Evolutionary conservation across 305 asterid species (phyloP).

Genomic region (Solanum chacoense): DNA sequence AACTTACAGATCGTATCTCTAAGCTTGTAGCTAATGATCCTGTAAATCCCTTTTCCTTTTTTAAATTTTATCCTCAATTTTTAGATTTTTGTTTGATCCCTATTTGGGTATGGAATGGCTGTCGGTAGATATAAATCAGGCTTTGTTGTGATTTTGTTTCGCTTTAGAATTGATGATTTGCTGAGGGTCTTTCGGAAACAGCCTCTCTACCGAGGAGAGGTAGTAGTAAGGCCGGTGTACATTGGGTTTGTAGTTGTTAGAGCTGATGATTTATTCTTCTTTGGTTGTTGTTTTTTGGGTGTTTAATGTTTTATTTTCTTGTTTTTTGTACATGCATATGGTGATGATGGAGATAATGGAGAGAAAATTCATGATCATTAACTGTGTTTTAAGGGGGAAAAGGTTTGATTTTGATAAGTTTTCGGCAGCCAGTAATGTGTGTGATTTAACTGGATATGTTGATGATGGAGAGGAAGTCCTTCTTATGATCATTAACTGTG

Average conservation of each 20-base stretch:
- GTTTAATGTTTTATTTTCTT: neutral
- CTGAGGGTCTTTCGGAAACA: neutral
- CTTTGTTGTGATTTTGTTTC: neutral
- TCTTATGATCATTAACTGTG: neutral
- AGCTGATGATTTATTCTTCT: neutral
- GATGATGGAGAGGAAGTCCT: neutral
- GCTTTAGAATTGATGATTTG: neutral
- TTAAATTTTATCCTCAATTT: neutral
- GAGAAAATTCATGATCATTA: neutral
- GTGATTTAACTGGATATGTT: neutral
- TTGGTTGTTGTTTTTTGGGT: neutral
- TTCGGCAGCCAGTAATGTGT: neutral
- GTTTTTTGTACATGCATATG: neutral
- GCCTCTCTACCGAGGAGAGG: neutral
- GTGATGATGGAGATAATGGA: neutral
- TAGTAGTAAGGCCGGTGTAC: neutral
- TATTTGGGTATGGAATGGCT: neutral
- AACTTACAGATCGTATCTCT: slow-evolving; percentile 86
- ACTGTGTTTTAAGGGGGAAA: neutral
- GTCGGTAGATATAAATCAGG: neutral
- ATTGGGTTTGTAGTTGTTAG: neutral
- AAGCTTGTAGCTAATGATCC: slow-evolving; percentile 97
- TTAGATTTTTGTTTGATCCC: neutral
- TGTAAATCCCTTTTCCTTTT: slow-evolving; percentile 16
- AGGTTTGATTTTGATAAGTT: neutral